Percentiles rank a stretch among this genome's conserved stretches.
These are phyloP conservation scores for Aschersonia sp. DNA, from an alignment of 2,329 filamentous ascomycete species.

Conservation along the genomic window DNA sequence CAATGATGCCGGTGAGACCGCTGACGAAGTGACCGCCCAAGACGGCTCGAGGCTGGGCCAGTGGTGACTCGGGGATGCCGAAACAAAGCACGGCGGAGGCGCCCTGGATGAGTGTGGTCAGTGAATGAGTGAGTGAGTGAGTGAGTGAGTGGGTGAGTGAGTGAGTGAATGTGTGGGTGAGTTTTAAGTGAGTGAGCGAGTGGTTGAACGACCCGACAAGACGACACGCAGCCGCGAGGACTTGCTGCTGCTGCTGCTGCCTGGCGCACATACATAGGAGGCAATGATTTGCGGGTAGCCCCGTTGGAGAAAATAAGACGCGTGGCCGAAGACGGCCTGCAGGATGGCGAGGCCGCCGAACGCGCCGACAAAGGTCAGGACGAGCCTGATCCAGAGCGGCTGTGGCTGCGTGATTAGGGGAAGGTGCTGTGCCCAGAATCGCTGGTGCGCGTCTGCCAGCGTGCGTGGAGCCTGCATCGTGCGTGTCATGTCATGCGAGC, in stretches of 20 bases:
- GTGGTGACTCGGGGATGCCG: slow-evolving; percentile 54
- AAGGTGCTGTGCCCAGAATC: slow-evolving; percentile 7
- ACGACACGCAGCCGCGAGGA: too few species aligned
- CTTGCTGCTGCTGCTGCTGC: too few species aligned
- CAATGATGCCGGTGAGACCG: slow-evolving; percentile 41
- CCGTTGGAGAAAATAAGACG: not conserved
- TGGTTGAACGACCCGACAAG: too few species aligned
- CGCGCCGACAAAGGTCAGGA: not conserved
- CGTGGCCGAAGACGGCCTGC: not conserved
- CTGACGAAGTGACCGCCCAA: slow-evolving; percentile 53
- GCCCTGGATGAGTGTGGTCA: slow-evolving; percentile 30
- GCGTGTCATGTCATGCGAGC: too few species aligned
- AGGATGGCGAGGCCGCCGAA: not conserved
- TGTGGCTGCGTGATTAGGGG: not conserved
- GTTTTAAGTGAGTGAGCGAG: too few species aligned
- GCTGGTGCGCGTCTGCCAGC: not conserved
- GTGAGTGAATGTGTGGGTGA: too few species aligned
- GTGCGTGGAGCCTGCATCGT: too few species aligned
- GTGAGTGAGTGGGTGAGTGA: too few species aligned
- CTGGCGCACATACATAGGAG: not conserved
- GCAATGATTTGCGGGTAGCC: not conserved
- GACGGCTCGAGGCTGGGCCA: slow-evolving; percentile 58
- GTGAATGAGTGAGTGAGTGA: too few species aligned
- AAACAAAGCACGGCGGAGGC: slow-evolving; percentile 66
- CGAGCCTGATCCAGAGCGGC: not conserved